phyloP scores from a whole-genome alignment of 169 alveolate genomes.

The Toxoplasma gondii region DNA sequence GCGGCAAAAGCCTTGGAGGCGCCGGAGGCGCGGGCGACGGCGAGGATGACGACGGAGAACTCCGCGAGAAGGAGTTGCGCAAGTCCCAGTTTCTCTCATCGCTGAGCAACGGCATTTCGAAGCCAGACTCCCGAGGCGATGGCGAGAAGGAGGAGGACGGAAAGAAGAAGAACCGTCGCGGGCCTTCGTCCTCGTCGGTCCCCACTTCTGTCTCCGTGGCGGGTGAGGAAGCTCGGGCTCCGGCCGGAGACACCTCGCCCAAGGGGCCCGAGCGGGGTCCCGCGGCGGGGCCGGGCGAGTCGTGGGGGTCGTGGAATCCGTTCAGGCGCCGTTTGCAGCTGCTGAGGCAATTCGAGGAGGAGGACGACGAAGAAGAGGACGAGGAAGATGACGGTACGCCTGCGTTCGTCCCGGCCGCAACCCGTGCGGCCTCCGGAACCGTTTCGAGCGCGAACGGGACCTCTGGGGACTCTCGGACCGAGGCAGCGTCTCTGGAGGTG shows the following conservation, averaged over 20 bases:
- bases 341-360: conserved; percentile 29
- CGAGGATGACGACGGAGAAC: background rate
- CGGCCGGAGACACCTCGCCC: background rate
- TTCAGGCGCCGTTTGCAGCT: conserved; percentile 25
- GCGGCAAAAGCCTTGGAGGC: background rate
- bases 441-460: background rate
- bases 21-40: background rate
- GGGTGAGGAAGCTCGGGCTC: background rate
- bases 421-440: background rate
- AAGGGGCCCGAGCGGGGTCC: background rate
- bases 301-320: conserved; percentile 21
- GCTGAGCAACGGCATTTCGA: background rate
- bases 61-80: background rate
- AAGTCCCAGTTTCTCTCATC: background rate
- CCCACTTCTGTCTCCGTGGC: background rate
- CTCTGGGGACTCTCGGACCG: too few species aligned
- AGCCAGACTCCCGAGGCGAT: background rate
- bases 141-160: background rate
- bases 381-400: background rate
- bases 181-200: too few species aligned
- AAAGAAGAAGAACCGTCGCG: background rate
- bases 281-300: background rate
- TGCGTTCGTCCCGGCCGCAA: background rate
- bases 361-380: conserved; percentile 30
- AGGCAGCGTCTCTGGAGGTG: too few species aligned